phyloP scores from a whole-genome alignment of 352 stramenopile species.

The Globisporangium apiculatum region DNA sequence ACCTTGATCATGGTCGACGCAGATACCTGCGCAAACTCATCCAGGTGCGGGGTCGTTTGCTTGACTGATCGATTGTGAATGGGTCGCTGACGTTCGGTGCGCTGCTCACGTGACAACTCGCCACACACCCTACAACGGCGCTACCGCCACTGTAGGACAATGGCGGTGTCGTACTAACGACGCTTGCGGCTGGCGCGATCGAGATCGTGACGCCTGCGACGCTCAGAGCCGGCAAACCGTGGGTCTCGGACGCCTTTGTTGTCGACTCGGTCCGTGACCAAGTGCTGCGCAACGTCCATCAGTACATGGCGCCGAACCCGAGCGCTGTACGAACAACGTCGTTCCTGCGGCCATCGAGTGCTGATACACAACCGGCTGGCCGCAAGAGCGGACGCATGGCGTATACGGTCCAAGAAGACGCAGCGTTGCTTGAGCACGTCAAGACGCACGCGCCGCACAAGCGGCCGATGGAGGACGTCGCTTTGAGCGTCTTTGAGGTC shows the following conservation, averaged over 20 bases:
- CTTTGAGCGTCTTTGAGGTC: conserved; percentile 23
- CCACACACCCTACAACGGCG: conserved; percentile 4
- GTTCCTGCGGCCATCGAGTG: too few species aligned
- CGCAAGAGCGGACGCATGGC: background rate
- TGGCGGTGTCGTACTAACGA: too few species aligned
- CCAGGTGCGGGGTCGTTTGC: background rate
- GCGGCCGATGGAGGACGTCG: conserved; percentile 15
- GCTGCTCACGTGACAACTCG: too few species aligned
- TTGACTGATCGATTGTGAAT: background rate
- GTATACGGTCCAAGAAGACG: conserved; percentile 41
- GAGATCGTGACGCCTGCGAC: conserved; percentile 34
- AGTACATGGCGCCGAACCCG: conserved; percentile 25
- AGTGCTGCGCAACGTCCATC: conserved; percentile 18
- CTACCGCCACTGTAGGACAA: background rate
- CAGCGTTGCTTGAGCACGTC: conserved; percentile 34
- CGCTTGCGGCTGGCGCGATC: conserved; percentile 6
- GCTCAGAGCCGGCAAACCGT: conserved; percentile 19
- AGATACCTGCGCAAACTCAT: conserved; percentile 5
- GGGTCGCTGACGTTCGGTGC: too few species aligned
- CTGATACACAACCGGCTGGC: too few species aligned
- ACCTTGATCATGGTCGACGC: background rate
- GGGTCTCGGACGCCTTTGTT: conserved; percentile 43
- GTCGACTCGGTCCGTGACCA: conserved; percentile 32
- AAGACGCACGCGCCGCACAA: background rate
- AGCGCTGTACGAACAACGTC: background rate